Evolutionary conservation across 768 basidiomycete species (phyloP), one percentile per base, ranked within the genome.

Genomic region (Pulveroboletus ravenelii): DNA sequence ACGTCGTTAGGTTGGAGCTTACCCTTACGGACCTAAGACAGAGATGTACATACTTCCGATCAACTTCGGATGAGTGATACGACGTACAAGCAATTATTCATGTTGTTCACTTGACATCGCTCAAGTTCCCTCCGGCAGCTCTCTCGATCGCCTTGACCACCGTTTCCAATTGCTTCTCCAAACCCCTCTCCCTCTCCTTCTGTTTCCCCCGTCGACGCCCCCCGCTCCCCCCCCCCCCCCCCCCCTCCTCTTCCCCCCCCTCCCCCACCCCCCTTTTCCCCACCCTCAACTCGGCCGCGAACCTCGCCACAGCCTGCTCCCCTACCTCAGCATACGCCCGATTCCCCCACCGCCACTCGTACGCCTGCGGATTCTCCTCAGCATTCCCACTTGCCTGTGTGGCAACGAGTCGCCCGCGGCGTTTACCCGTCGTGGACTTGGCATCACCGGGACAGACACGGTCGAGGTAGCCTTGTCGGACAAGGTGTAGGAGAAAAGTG

Each of bases 311-410:
- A 12, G 75, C 83, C 51, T 75, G 69, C 67, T 97, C 94, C 2
- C 89, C 86, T 5, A 96, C 80, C 68, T 97, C 94, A 30, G 80
- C 80, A 35, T 85, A 78, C 2, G 92, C 84, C 27, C 89, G 77
- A 25, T 77, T 72, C 3, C 93, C 93, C 93, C 93, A 97, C 15
- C 82, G 78, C 91, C 89, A 92, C 61, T 92, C 89, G 53, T 74
- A 79, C 14, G 71, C 51, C 23, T 66, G 63, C 0, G 42, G 43
- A 8, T 45, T 58, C 1, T 59, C 57, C 7, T 58, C 57, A 1
- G 47, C 5, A 3, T 53, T 57, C 0, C 14, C 37, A 10, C 27
- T 46, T 51, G 48, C 76, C 69, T 72, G 69, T 5, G 70, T 62
- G 17, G 74, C 72, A n/a, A 71, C 67, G 31, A 73, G 63, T 3